Conservation (phyloP, 2,329 filamentous ascomycete species). For the Drechslerella stenobrocha region DNA sequence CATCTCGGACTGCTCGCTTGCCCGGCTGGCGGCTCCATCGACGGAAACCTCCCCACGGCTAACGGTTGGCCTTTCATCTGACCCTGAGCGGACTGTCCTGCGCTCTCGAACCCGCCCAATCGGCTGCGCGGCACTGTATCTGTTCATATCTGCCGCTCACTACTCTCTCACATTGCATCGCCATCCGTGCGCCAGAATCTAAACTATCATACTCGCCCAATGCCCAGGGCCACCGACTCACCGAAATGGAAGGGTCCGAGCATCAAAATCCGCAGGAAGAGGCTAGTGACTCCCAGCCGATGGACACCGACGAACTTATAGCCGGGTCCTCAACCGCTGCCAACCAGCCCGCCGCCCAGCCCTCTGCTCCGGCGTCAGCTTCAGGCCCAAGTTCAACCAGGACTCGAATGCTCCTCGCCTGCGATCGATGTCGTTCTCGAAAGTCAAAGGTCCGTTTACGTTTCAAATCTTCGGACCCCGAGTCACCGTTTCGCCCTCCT, state of each 20-base stretch:
- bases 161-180: not conserved
- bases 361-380: not conserved
- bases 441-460: constrained; percentile 24
- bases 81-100: too few species aligned
- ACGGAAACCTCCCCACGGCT: too few species aligned
- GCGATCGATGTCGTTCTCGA: constrained; percentile 36
- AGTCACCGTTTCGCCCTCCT: not conserved
- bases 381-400: constrained; percentile 5
- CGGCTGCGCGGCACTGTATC: too few species aligned
- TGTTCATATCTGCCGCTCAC: too few species aligned
- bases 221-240: constrained; percentile 6
- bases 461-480: not conserved
- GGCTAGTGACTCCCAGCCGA: constrained; percentile 1
- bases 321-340: constrained; percentile 1
- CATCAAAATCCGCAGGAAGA: constrained; percentile 7
- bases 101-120: too few species aligned
- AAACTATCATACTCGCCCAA: not conserved
- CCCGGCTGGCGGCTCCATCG: too few species aligned
- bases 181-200: too few species aligned
- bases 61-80: too few species aligned
- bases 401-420: constrained; percentile 42
- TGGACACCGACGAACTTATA: constrained; percentile 4
- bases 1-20: too few species aligned
- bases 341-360: not conserved
- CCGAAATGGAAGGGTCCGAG: constrained; percentile 27